Conservation (phyloP, 2,329 filamentous ascomycete genomes). For the Akanthomyces dipterigenus region DNA sequence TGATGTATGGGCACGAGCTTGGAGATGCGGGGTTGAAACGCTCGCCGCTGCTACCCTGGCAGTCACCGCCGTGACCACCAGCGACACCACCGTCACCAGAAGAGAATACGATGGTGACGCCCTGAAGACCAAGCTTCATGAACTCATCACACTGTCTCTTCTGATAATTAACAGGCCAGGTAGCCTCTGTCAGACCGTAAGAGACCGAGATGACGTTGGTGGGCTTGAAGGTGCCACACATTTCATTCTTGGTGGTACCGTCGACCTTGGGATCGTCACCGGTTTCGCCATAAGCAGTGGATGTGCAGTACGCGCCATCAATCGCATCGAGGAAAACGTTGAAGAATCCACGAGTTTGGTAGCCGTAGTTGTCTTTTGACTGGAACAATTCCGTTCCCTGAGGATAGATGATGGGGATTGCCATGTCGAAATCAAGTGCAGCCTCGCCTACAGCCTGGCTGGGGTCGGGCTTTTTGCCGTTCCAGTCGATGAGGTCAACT, state of each 20-base stretch:
- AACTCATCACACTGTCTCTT: slow-evolving; percentile 36
- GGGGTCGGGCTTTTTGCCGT: slow-evolving; percentile 18
- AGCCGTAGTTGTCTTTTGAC: not conserved
- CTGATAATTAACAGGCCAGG: slow-evolving; percentile 40
- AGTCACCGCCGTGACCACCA: slow-evolving; percentile 14
- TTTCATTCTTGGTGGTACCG: not conserved
- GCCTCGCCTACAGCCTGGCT: slow-evolving; percentile 29
- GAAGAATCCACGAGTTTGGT: not conserved
- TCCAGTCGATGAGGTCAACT: slow-evolving; percentile 20
- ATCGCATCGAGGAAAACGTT: slow-evolving; percentile 40
- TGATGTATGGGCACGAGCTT: slow-evolving; percentile 38
- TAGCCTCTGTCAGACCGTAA: slow-evolving; percentile 41
- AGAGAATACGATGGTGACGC: slow-evolving; percentile 33
- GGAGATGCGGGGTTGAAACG: slow-evolving; percentile 28
- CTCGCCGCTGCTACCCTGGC: slow-evolving; percentile 9
- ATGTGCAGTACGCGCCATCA: slow-evolving; percentile 40
- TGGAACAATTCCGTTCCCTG: slow-evolving; percentile 37
- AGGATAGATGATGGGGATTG: slow-evolving; percentile 44
- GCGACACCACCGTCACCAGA: slow-evolving; percentile 35
- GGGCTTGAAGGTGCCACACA: slow-evolving; percentile 20
- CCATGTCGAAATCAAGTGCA: slow-evolving; percentile 42
- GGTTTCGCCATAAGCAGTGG: slow-evolving; percentile 26
- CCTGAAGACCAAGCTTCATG: slow-evolving; percentile 39
- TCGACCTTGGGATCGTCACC: not conserved
- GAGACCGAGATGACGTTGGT: slow-evolving; percentile 32